Evolutionary conservation across 768 basidiomycete species (phyloP), one percentile per base, ranked within the genome.

Genomic region (Auricularia sp.): DNA sequence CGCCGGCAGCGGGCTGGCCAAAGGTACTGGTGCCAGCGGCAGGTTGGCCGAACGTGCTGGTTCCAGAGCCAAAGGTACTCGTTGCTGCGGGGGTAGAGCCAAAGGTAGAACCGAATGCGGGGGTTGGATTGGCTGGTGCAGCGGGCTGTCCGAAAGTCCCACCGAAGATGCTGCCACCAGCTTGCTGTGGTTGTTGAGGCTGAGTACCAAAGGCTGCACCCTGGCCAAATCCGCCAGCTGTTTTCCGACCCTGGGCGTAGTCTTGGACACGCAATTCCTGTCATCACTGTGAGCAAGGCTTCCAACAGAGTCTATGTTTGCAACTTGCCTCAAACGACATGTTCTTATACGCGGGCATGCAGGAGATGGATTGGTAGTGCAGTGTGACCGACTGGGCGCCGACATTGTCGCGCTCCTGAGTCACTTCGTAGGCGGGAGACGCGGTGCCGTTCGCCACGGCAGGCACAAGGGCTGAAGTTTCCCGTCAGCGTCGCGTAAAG

Each of bases 301-400:
- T 29, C 29, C 29, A 29, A 29, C 29, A 29, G 29, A 29, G 29
- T 29, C 29, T 29, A 29, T 29, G 29, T 29, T 29, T 29, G 29
- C 29, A 29, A 29, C 63, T 61, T 68, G 85, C 90, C 80, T 87
- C 92, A 66, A 90, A 83, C 23, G 91, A 94, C 66, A 82, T 86
- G 51, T 88, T 87, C 65, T 81, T 75, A 71, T 93, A 96, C 18
- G 81, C 81, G 16, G 88, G 88, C 81, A 88, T 91, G 67, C 87
- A 87, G 18, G 87, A 83, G 63, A 93, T 92, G 43, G 86, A 83
- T 74, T 95, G 92, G 73, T 88, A 96, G 66, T 90, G 87, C 51
- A 88, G 77, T 3, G 77, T 83, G 12, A 75, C 65, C 61, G 62
- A 77, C 36, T 63, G 66, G 18, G 77, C 68, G 64, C 76, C 80